Evolutionary conservation across 495 filamentous ascomycete genomes (phyloP), one percentile per base, ranked within the genome.

Genomic region (Bryoglossum gracile): DNA sequence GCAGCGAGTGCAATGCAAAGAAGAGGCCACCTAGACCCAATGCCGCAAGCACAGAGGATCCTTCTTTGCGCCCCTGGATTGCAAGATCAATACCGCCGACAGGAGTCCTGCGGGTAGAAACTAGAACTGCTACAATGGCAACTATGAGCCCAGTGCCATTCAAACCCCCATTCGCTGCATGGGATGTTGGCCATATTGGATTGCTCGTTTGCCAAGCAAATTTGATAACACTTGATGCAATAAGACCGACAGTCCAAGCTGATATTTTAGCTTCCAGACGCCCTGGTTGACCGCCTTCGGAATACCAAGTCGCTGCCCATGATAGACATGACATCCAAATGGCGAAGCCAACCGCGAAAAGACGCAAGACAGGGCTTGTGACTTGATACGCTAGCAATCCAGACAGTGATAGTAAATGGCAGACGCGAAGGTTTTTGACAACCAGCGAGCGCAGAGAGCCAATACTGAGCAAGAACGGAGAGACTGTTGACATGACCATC

Each of bases 161-260:
- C 81, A 81, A 90, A 6, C 94, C 94, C 44, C 92, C 94, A 63
- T 96, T 97, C 8, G 74, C 74, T 0, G 74, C 77, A 65, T 95
- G 83, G 77, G 95, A 83, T 50, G 89, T 86, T 3, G 94, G 89
- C 94, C 94, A 99, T 50, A 96, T 78, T 3, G 94, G 94, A 61
- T 99, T 99, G 67, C 94, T 97, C n/a, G 89, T 97, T 50, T 82
- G 72, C 76, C 82, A 92, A 3, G 90, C 88, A 62, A 94, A 99
- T 66, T 99, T 99, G 50, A 88, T 81, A 50, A 95, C 70, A 42
- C 79, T 84, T 3, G 91, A 96, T 61, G 84, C 74, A 54, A 95
- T 74, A 55, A 99, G 66, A 16, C 94, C 94, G 53, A 90, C 73
- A 16, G 75, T 73, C 77, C 85, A 96, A 3, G 86, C 86, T 37